Base-by-base conservation (phyloP, 202 grass and related monocot genomes). In the Panicum virgatum region DNA sequence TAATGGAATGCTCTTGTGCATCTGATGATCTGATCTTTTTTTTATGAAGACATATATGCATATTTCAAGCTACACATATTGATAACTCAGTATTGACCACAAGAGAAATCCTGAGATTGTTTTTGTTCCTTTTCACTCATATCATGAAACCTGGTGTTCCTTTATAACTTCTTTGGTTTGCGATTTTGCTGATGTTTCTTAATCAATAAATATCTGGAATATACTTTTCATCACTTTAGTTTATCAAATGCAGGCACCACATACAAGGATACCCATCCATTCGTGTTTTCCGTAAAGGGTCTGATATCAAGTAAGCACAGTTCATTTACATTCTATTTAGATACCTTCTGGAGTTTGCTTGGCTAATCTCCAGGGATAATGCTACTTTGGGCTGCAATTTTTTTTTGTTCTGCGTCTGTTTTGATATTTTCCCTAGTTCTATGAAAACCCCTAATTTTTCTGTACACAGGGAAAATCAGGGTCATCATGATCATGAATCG, bases 231-330 rank as follows among this genome's bases (percentile, higher is more conserved):
- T 81, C 7, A 32, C 63, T 75, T 78, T 19, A 32, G 45, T 68
- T 50, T 56, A 82, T 73, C 27, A 86, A 86, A 87, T 92, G 73
- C 86, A 99, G 96, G 88, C 85, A 94, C 72, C 96, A 99, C 74
- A 94, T 99, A 82, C 96, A 99, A 82, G 96, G 93, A 38, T 99
- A 99, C 78, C 96, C 93, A 72, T 96, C 96, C 75, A 99, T 99
- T 83, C 96, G 91, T 14, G 90, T 96, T 82, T 99, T 99, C 85
- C 93, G 72, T 74, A 99, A 89, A 90, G 96, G 96, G 81, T 92
- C 73, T 85, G 96, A 99, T 90, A 11, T 99, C 64, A 96, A 96
- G 96, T 99, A 99, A 99, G 91, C 43, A 70, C 14, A 38, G 23
- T 56, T 77, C 66, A 85, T 64, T 51, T 78, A 26, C 39, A 82